phyloP scores from a whole-genome alignment of 2,329 filamentous ascomycete genomes.

The Didymella pomorum region DNA sequence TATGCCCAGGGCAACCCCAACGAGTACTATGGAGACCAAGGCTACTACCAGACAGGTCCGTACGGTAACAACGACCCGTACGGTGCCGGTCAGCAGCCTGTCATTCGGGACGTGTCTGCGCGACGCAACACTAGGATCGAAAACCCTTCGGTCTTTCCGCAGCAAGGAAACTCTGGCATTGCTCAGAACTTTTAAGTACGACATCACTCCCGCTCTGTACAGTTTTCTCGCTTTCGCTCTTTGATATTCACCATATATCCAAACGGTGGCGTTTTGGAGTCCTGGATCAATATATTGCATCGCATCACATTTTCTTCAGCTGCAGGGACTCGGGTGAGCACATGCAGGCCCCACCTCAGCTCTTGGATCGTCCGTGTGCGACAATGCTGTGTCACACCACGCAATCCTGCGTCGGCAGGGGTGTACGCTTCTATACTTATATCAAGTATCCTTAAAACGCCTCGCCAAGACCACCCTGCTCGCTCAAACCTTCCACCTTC shows the following conservation, averaged over 20 bases:
- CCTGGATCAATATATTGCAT: conserved; percentile 13
- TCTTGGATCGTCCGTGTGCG: conserved; percentile 11
- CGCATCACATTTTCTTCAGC: conserved; percentile 18
- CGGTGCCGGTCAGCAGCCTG: conserved; percentile 68
- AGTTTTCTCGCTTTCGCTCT: conserved; percentile 10
- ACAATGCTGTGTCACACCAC: conserved; percentile 17
- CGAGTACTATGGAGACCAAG: conserved; percentile 63
- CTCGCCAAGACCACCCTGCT: neutral
- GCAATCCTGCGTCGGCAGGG: conserved; percentile 8
- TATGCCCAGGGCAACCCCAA: conserved; percentile 57
- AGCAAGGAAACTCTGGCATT: conserved; percentile 90
- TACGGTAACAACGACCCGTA: conserved; percentile 65
- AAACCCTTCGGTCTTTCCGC: conserved; percentile 85
- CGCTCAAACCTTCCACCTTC: neutral
- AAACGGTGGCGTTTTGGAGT: conserved; percentile 22
- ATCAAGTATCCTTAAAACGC: conserved; percentile 2
- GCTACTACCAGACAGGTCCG: conserved; percentile 64
- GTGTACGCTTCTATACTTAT: conserved; percentile 8
- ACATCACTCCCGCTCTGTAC: conserved; percentile 14
- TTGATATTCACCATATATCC: conserved; percentile 22
- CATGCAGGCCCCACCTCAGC: conserved; percentile 24
- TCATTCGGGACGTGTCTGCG: conserved; percentile 93
- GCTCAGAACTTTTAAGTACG: conserved; percentile 86
- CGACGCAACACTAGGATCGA: conserved; percentile 94
- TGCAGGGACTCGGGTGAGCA: conserved; percentile 20